Conservation (phyloP, 495 filamentous ascomycete genomes). For the Patellaria atrata region DNA sequence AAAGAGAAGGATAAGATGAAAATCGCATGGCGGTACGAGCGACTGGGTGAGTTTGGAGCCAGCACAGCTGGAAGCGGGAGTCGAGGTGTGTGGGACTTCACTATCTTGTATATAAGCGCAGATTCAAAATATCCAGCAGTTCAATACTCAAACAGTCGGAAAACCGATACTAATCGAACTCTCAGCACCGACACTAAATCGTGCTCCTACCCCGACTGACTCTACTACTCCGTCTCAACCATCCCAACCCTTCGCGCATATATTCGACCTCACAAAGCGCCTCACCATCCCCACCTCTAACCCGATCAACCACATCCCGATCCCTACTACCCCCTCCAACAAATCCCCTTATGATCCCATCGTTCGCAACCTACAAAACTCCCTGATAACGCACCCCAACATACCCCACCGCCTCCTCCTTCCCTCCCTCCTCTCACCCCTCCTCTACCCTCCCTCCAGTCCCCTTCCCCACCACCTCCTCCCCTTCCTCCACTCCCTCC, state of each 20-base stretch:
- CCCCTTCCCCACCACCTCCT: constrained; percentile 56
- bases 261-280: constrained; percentile 80
- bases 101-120: constrained; percentile 8
- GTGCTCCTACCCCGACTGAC: background rate
- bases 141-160: background rate
- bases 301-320: constrained; percentile 43
- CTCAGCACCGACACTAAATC: background rate
- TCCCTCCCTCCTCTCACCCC: constrained; percentile 70
- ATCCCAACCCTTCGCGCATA: constrained; percentile 54
- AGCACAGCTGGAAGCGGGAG: constrained; percentile 34
- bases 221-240: constrained; percentile 2
- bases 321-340: constrained; percentile 20
- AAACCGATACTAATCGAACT: background rate
- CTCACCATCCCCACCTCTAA: constrained; percentile 43
- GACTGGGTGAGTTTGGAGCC: constrained; percentile 55
- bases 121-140: background rate
- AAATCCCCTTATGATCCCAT: constrained; percentile 53
- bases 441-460: constrained; percentile 55
- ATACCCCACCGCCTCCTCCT: constrained; percentile 71
- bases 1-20: constrained; percentile 69
- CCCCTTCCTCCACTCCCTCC: constrained; percentile 69
- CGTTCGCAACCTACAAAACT: constrained; percentile 41
- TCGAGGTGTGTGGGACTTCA: constrained; percentile 32
- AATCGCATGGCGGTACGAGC: constrained; percentile 96
- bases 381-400: constrained; percentile 43